phyloP scores from a whole-genome alignment of 2,329 filamentous ascomycete genomes.

The Dactylellina parvicollis region DNA sequence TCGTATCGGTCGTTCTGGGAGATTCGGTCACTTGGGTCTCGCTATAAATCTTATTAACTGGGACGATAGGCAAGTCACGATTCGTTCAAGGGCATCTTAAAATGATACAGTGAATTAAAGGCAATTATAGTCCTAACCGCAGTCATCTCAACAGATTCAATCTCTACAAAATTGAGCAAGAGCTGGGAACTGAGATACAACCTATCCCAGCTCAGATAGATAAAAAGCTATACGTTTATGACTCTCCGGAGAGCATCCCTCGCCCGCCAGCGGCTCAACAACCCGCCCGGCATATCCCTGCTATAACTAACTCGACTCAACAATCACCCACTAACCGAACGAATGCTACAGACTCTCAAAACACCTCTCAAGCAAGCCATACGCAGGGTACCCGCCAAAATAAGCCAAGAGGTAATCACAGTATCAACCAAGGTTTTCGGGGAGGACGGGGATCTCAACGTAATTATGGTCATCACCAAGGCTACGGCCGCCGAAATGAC shows the following conservation, averaged over 20 bases:
- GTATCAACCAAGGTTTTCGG: slow-evolving; percentile 16
- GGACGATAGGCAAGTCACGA: slow-evolving; percentile 73
- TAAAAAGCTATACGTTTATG: slow-evolving; percentile 98
- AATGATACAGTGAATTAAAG: neutral
- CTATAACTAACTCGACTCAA: neutral
- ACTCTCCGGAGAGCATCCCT: slow-evolving; percentile 93
- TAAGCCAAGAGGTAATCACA: slow-evolving; percentile 30
- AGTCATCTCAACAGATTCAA: slow-evolving; percentile 74
- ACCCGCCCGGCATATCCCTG: neutral
- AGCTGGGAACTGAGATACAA: slow-evolving; percentile 95
- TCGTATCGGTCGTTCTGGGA: slow-evolving; percentile 95
- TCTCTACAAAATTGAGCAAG: slow-evolving; percentile 97
- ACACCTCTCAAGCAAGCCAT: slow-evolving; percentile 10
- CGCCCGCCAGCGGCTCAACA: slow-evolving; percentile 70
- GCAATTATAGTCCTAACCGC: neutral
- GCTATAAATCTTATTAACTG: slow-evolving; percentile 99
- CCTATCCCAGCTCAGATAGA: slow-evolving; percentile 95
- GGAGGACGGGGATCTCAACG: slow-evolving; percentile 36
- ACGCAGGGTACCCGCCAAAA: slow-evolving; percentile 23
- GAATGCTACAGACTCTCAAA: slow-evolving; percentile 7
- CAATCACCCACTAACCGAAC: slow-evolving; percentile 5
- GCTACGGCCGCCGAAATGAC: slow-evolving; percentile 36
- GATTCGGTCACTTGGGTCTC: slow-evolving; percentile 94
- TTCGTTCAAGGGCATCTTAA: neutral
- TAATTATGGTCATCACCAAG: slow-evolving; percentile 31